A percentile compares a stretch with the other conserved stretches of the same genome.
Conservation (phyloP, 805 yeast species). For the Schwanniomyces vanrijiae region DNA sequence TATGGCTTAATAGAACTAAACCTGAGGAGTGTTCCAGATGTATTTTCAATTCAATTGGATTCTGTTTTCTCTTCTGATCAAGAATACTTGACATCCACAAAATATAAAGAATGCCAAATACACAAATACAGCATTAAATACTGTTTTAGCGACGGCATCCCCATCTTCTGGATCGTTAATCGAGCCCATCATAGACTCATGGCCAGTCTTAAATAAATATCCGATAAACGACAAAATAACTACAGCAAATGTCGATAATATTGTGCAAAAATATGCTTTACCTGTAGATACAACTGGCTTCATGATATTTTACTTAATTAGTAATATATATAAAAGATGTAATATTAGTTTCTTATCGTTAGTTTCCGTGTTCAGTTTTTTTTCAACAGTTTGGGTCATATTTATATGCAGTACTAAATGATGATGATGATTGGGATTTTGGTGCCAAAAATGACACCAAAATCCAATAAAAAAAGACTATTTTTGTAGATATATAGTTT, state of each 20-base stretch:
- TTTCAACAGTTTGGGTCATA: not conserved
- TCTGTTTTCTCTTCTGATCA: constrained; percentile 63
- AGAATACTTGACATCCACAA: constrained; percentile 82
- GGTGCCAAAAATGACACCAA: no score
- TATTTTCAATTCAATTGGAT: constrained; percentile 45
- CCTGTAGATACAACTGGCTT: constrained; percentile 55
- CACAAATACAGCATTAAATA: constrained; percentile 84
- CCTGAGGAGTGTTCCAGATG: not conserved
- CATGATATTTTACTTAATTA: constrained; percentile 18
- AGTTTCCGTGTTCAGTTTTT: not conserved
- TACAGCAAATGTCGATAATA: constrained; percentile 88
- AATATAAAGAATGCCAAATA: constrained; percentile 78
- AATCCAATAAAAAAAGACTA: not conserved
- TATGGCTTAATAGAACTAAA: not conserved
- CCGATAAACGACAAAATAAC: constrained; percentile 86
- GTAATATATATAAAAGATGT: not conserved
- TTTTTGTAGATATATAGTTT: not conserved
- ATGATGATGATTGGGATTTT: not conserved
- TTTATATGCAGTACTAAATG: constrained; percentile 3
- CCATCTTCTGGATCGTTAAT: constrained; percentile 91
- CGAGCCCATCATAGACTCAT: constrained; percentile 93
- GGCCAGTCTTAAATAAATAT: constrained; percentile 71
- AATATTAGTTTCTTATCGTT: not conserved
- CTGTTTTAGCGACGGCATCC: constrained; percentile 86
- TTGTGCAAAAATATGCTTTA: constrained; percentile 94